phyloP scores from a whole-genome alignment of 176 grass and related monocot genomes.

The Phyllostachys edulis region DNA sequence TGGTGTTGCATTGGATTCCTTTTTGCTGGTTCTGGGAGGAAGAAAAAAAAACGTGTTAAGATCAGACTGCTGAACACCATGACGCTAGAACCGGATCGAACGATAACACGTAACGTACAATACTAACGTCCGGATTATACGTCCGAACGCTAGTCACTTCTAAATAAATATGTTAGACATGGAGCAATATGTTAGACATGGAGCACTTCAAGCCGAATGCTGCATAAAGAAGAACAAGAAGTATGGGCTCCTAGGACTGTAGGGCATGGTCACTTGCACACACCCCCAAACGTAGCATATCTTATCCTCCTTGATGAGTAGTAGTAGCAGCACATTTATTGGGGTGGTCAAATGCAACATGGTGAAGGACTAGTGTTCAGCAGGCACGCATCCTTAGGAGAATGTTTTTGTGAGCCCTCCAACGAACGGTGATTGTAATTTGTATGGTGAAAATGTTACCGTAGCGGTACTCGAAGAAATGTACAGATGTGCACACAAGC shows the following conservation, averaged over 20 bases:
- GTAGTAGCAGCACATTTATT: constrained; percentile 22
- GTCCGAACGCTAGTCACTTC: no score
- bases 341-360: constrained; percentile 28
- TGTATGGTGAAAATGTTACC: not conserved
- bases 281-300: constrained; percentile 33
- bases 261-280: constrained; percentile 37
- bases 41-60: no score
- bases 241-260: constrained; percentile 15
- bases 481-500: no score
- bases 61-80: no score
- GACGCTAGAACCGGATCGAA: no score
- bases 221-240: not conserved
- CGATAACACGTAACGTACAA: no score
- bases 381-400: constrained; percentile 38
- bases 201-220: not conserved
- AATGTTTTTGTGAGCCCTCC: constrained; percentile 40
- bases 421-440: not conserved
- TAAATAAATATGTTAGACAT: no score
- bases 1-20: no score
- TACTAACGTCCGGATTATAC: no score
- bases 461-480: not conserved
- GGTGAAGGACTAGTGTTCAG: not conserved
- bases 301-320: constrained; percentile 32
- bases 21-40: no score
- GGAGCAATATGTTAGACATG: no score